Percentiles rank a stretch among this genome's conserved stretches.
These are phyloP conservation scores for Pleurotus giganteus DNA, from an alignment of 768 basidiomycete genomes.

Conservation along the genomic window DNA sequence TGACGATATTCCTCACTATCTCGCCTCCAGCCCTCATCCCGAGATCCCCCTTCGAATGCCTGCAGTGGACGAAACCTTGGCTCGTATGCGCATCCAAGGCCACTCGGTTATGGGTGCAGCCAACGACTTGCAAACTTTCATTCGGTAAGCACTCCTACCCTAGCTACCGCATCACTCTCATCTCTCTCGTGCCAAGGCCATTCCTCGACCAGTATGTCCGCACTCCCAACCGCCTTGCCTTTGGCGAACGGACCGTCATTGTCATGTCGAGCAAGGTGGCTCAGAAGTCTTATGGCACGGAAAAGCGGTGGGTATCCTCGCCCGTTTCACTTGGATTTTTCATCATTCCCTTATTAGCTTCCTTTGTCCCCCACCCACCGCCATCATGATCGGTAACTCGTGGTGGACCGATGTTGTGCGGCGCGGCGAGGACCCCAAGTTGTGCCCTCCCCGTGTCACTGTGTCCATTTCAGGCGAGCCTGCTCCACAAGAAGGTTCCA, in stretches of 20 bases:
- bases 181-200: constrained; percentile 44
- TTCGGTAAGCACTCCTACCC: constrained; percentile 48
- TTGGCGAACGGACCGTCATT: constrained; percentile 91
- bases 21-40: constrained; percentile 46
- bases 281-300: constrained; percentile 95
- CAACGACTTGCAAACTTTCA: constrained; percentile 77
- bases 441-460: constrained; percentile 77
- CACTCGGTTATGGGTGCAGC: constrained; percentile 57
- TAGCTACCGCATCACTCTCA: constrained; percentile 11
- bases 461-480: constrained; percentile 93
- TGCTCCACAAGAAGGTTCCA: constrained; percentile 76
- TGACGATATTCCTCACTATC: constrained; percentile 59
- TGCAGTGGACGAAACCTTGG: constrained; percentile 57
- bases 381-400: constrained; percentile 89
- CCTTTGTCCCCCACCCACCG: constrained; percentile 91
- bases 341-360: constrained; percentile 47
- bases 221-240: constrained; percentile 80
- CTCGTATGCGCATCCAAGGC: constrained; percentile 62
- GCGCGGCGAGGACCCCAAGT: constrained; percentile 70
- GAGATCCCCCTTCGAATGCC: constrained; percentile 66
- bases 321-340: constrained; percentile 10
- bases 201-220: constrained; percentile 85
- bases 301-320: constrained; percentile 67
- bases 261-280: constrained; percentile 98
- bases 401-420: constrained; percentile 90